Percentiles rank a stretch among this genome's conserved stretches.
Evolutionary conservation across 2,329 filamentous ascomycete genomes (phyloP).

Genomic region (Calonectria henricotiae): DNA sequence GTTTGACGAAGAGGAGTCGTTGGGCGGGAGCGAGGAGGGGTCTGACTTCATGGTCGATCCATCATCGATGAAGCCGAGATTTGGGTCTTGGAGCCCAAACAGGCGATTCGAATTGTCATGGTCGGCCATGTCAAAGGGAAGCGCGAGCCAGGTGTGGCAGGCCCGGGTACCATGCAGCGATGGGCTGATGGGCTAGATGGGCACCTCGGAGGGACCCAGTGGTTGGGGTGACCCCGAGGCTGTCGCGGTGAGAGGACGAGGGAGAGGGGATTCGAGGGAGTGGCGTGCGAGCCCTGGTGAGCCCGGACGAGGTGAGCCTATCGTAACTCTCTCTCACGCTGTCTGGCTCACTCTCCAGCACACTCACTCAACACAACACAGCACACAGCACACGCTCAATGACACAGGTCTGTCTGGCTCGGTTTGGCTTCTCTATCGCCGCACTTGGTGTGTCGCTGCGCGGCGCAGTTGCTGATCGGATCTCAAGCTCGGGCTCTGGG

Average conservation of each 20-base stretch:
- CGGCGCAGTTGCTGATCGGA: slow-evolving; percentile 34
- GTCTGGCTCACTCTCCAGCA: slow-evolving; percentile 14
- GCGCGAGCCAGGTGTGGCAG: slow-evolving; percentile 52
- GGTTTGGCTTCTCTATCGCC: slow-evolving; percentile 16
- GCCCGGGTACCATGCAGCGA: slow-evolving; percentile 52
- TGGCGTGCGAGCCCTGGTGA: slow-evolving; percentile 37
- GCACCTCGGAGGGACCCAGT: slow-evolving; percentile 44
- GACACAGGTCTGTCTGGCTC: slow-evolving; percentile 11
- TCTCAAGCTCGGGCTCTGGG: slow-evolving; percentile 29
- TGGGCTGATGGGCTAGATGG: slow-evolving; percentile 51
- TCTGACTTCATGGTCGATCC: slow-evolving; percentile 56
- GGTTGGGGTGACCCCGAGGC: slow-evolving; percentile 38
- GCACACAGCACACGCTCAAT: slow-evolving; percentile 15
- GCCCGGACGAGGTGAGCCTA: slow-evolving; percentile 33
- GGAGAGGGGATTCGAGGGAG: slow-evolving; percentile 28
- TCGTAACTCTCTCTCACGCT: slow-evolving; percentile 14
- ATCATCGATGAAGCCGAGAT: slow-evolving; percentile 59
- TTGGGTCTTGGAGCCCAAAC: slow-evolving; percentile 64
- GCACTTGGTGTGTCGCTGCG: slow-evolving; percentile 31
- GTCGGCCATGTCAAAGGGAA: slow-evolving; percentile 59
- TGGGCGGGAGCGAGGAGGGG: slow-evolving; percentile 52
- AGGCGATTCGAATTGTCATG: slow-evolving; percentile 61
- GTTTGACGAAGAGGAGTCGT: slow-evolving; percentile 58
- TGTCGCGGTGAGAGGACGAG: slow-evolving; percentile 42
- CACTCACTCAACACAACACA: background rate